Evolutionary conservation across 768 basidiomycete species (phyloP).

Genomic region (Erythrobasidium yunnanense): DNA sequence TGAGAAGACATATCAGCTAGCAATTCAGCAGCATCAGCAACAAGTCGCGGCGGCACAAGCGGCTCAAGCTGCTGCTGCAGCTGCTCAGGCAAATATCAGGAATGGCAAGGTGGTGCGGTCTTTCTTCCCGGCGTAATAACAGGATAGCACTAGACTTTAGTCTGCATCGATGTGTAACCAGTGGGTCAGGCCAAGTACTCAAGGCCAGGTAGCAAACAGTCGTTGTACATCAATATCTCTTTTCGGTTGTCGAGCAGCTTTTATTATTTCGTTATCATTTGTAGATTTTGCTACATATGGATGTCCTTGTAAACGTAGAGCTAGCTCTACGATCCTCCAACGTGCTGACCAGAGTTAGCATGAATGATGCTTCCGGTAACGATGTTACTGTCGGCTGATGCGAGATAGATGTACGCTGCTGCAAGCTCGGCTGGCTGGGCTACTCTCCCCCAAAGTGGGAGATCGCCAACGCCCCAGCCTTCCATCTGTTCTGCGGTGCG

Average conservation of each 20-base stretch:
- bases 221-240: too few species aligned
- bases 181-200: not conserved
- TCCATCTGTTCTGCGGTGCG: constrained; percentile 52
- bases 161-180: not conserved
- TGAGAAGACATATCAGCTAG: constrained; percentile 4
- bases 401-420: constrained; percentile 15
- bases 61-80: not conserved
- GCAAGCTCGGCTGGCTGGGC: constrained; percentile 34
- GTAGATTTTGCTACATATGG: too few species aligned
- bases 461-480: constrained; percentile 46
- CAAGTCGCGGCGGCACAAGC: constrained; percentile 3
- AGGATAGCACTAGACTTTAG: too few species aligned
- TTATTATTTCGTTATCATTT: not conserved
- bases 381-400: not conserved
- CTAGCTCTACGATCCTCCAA: not conserved
- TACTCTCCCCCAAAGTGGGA: constrained; percentile 46
- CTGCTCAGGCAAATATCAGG: constrained; percentile 13
- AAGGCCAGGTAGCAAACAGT: not conserved
- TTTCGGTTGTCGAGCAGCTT: too few species aligned
- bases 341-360: not conserved
- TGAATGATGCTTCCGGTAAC: not conserved
- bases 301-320: too few species aligned
- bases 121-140: constrained; percentile 24
- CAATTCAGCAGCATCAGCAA: not conserved
- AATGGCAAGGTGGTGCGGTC: constrained; percentile 19